Conservation (phyloP, 2,329 filamentous ascomycete species). For the Alternaria brassicae region DNA sequence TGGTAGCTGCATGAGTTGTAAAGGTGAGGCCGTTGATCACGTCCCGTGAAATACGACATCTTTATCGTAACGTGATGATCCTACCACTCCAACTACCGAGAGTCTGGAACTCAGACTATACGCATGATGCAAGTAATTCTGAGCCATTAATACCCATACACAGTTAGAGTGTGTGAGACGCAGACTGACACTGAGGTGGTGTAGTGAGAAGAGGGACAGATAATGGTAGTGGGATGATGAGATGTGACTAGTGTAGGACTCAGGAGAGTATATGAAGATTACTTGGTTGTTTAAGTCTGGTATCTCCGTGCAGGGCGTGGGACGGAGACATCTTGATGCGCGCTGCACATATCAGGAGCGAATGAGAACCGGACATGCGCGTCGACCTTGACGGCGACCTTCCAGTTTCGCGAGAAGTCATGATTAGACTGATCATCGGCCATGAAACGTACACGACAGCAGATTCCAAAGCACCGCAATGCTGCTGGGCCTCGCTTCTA, state of each 20-base stretch:
- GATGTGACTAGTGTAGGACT: conserved; percentile 19
- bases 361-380: not conserved
- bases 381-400: not conserved
- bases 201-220: not conserved
- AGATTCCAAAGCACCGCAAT: not conserved
- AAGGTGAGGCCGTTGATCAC: not conserved
- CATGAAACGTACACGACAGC: not conserved
- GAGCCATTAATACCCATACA: conserved; percentile 21
- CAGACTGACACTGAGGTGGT: not conserved
- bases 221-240: conserved; percentile 13
- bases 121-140: conserved; percentile 35
- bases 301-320: not conserved
- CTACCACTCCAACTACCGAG: conserved; percentile 16
- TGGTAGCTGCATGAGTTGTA: not conserved
- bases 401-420: not conserved
- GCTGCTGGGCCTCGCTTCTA: not conserved
- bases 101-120: conserved; percentile 23
- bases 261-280: conserved; percentile 29
- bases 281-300: not conserved
- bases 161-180: conserved; percentile 10
- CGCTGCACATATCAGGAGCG: not conserved
- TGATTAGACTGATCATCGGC: not conserved
- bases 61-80: conserved; percentile 17
- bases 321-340: not conserved
- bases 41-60: not conserved